Evolutionary conservation across 495 filamentous ascomycete species (phyloP).

Genomic region (Letharia columbiana): DNA sequence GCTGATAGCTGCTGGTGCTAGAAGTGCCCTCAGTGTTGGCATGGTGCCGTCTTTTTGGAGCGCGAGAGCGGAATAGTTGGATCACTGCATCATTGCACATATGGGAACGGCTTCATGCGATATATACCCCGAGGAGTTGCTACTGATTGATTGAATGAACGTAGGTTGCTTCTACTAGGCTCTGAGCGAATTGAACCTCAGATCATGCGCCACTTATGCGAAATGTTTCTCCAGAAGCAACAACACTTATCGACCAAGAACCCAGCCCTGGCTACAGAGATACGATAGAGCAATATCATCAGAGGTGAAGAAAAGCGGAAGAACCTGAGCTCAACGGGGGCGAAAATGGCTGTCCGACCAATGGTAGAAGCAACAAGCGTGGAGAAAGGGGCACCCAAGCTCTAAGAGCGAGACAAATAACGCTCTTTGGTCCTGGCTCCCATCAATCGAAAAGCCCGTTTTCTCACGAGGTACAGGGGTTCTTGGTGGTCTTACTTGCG

Average conservation of each 20-base stretch:
- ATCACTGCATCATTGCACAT: neutral
- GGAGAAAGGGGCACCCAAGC: neutral
- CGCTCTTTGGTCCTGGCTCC: too few relatives aligned
- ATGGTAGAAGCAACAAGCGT: neutral
- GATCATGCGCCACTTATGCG: neutral
- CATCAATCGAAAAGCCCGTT: too few relatives aligned
- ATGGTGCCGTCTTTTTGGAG: neutral
- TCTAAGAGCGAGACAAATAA: neutral
- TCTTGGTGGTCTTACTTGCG: too few relatives aligned
- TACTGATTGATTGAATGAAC: neutral
- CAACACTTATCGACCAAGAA: neutral
- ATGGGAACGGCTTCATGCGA: neutral
- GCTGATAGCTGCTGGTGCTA: conserved; percentile 4
- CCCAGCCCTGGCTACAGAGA: neutral
- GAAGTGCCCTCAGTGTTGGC: neutral
- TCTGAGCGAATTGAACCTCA: neutral
- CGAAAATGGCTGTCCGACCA: neutral
- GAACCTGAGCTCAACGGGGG: neutral
- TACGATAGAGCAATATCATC: neutral
- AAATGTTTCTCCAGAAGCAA: neutral
- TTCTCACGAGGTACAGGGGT: too few relatives aligned
- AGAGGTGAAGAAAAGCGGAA: neutral
- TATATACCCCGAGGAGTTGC: neutral
- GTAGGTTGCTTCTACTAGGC: neutral
- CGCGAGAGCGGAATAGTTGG: neutral